Evolutionary conservation across 495 filamentous ascomycete genomes (phyloP).

Genomic region (Antarctomyces pellizariae): DNA sequence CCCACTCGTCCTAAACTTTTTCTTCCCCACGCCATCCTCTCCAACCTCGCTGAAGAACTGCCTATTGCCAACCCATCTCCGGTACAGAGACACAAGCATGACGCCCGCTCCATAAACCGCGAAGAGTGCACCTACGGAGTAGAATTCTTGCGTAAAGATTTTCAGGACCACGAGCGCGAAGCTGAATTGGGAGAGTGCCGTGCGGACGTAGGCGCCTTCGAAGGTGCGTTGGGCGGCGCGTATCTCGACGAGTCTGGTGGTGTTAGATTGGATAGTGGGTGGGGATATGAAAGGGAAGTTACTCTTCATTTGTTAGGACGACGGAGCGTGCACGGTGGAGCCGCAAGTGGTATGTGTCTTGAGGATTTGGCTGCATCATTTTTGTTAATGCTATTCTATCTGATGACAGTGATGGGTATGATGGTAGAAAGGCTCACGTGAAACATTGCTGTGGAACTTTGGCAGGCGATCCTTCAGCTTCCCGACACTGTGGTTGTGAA

Average conservation of each 20-base stretch:
- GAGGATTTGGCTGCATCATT: slow-evolving; percentile 27
- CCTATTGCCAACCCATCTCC: slow-evolving; percentile 70
- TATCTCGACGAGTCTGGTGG: slow-evolving; percentile 54
- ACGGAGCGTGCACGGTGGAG: slow-evolving; percentile 71
- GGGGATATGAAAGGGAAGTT: slow-evolving; percentile 9
- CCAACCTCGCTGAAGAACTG: slow-evolving; percentile 74
- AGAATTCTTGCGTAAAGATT: slow-evolving; percentile 92
- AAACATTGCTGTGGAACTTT: too few relatives aligned
- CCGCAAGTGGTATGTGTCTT: slow-evolving; percentile 35
- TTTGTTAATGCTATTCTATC: background rate
- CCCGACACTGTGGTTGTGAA: too few relatives aligned
- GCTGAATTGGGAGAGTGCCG: slow-evolving; percentile 78
- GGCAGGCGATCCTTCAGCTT: too few relatives aligned
- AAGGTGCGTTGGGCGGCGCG: slow-evolving; percentile 90
- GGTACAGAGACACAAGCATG: slow-evolving; percentile 52
- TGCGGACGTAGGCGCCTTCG: slow-evolving; percentile 90
- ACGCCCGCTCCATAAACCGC: slow-evolving; percentile 76
- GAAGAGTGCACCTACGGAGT: slow-evolving; percentile 76
- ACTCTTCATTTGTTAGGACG: slow-evolving; percentile 55
- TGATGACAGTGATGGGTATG: slow-evolving; percentile 1
- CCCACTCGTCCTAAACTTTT: slow-evolving; percentile 78
- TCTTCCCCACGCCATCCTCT: slow-evolving; percentile 36
- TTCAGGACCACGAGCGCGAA: slow-evolving; percentile 87
- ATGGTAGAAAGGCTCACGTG: too few relatives aligned
- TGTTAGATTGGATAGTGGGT: background rate